These are phyloP conservation scores for Pharnaceum exiguum DNA, from an alignment of 148 eudicot species.

Conservation along the genomic window DNA sequence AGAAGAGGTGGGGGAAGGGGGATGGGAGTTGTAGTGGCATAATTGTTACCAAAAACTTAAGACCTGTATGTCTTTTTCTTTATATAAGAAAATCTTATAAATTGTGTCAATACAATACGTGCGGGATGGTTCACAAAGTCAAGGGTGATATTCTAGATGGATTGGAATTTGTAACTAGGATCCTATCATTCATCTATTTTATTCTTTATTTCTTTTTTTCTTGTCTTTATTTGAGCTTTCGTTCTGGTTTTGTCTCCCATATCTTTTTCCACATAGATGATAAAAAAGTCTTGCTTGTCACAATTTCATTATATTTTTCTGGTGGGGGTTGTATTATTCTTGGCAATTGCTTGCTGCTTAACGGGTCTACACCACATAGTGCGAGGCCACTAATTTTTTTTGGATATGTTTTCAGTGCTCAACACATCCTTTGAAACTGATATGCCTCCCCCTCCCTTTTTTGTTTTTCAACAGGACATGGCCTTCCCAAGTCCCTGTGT, in stretches of 20 bases:
- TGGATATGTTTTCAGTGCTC: slow-evolving; percentile 1
- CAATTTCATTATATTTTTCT: background rate
- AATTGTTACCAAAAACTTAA: slow-evolving; percentile 13
- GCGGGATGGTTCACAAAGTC: slow-evolving; percentile 17
- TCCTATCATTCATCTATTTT: background rate
- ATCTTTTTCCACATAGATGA: background rate
- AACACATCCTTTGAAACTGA: slow-evolving; percentile 2
- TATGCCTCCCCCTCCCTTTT: background rate
- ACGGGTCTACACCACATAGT: slow-evolving; percentile 16
- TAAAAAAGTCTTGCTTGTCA: slow-evolving; percentile 8
- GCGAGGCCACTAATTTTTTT: slow-evolving; percentile 21
- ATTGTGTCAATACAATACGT: slow-evolving; percentile 25
- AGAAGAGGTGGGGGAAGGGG: slow-evolving; percentile 2
- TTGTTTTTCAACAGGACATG: background rate
- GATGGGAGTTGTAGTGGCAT: slow-evolving; percentile 2
- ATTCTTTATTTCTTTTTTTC: background rate
- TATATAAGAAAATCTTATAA: slow-evolving; percentile 10
- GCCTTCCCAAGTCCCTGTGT: too few species aligned
- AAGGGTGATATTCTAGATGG: slow-evolving; percentile 27
- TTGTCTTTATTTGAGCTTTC: background rate
- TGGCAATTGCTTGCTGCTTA: slow-evolving; percentile 15
- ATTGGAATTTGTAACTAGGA: slow-evolving; percentile 5
- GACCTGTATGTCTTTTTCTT: slow-evolving; percentile 2
- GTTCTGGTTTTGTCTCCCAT: background rate
- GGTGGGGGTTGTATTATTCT: background rate